These are phyloP conservation scores for Acanthamoeba divionensis DNA, from an alignment of 208 protist species.

Conservation along the genomic window DNA sequence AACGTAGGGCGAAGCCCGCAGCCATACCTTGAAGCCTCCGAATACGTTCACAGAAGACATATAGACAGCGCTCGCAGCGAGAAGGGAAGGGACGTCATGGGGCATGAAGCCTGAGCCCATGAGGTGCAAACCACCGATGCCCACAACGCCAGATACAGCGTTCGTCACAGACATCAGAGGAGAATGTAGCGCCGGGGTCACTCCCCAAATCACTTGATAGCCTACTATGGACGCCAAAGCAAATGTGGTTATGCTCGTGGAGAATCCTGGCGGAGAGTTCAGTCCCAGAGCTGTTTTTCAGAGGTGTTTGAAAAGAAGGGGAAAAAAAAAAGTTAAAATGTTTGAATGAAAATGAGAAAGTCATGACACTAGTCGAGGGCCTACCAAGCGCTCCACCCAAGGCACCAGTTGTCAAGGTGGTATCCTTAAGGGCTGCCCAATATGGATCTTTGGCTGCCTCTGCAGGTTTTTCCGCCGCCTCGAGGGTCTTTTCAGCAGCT, in stretches of 20 bases:
- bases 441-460: conserved; percentile 23
- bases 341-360: too few species aligned
- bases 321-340: too few species aligned
- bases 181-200: conserved; percentile 88
- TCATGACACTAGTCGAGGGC: too few species aligned
- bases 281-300: neutral
- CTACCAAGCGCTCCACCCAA: neutral
- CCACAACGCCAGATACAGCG: conserved; percentile 86
- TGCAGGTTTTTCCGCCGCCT: neutral
- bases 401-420: neutral
- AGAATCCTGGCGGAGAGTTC: neutral
- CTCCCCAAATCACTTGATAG: conserved; percentile 79
- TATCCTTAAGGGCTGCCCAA: neutral
- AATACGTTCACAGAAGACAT: conserved; percentile 87
- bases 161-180: conserved; percentile 93
- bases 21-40: conserved; percentile 86
- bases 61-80: conserved; percentile 79
- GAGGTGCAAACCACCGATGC: conserved; percentile 70
- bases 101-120: conserved; percentile 72
- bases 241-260: neutral
- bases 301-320: neutral
- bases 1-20: too few species aligned
- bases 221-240: neutral
- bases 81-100: conserved; percentile 56
- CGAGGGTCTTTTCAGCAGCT: neutral